A percentile compares a stretch with the other conserved stretches of the same genome.
Conservation (phyloP, 108 stramenopile genomes). For the Nitzschia sp. region DNA sequence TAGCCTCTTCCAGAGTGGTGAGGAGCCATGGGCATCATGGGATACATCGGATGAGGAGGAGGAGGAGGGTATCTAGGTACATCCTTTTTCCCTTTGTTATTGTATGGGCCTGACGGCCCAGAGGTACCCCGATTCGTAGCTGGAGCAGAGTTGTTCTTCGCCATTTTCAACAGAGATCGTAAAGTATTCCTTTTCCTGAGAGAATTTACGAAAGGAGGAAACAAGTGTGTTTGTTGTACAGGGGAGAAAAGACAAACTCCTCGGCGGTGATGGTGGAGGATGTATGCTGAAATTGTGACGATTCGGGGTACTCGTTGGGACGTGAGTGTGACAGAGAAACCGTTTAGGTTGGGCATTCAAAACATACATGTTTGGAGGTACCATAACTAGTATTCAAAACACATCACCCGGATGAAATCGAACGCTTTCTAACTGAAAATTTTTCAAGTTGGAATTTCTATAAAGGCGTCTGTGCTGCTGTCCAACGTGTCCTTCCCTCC, state of each 20-base stretch:
- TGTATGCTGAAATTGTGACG: background rate
- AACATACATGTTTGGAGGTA: background rate
- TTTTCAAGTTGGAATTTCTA: background rate
- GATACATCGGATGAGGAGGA: slow-evolving; percentile 43
- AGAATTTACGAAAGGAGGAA: background rate
- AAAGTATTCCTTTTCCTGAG: background rate
- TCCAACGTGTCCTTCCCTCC: background rate
- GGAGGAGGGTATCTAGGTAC: slow-evolving; percentile 37
- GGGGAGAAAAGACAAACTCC: background rate
- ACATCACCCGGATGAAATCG: slow-evolving; percentile 8
- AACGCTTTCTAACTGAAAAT: background rate
- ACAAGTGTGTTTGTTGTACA: background rate
- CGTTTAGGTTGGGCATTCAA: background rate
- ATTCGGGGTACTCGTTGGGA: background rate
- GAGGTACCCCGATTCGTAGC: slow-evolving; percentile 1
- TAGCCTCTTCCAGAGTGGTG: slow-evolving; percentile 6
- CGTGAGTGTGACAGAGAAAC: slow-evolving; percentile 20
- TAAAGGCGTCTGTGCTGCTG: background rate
- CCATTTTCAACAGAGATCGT: background rate
- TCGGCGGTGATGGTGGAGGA: background rate
- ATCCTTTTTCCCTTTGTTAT: slow-evolving; percentile 9
- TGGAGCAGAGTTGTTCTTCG: slow-evolving; percentile 4
- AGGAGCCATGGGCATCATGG: slow-evolving; percentile 47
- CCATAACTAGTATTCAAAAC: slow-evolving; percentile 10
- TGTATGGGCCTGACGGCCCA: slow-evolving; percentile 16